A percentile compares a stretch with the other conserved stretches of the same genome.
These are phyloP conservation scores for Massospora cicadina DNA, from an alignment of 371 early-diverging fungal genomes.

Conservation along the genomic window DNA sequence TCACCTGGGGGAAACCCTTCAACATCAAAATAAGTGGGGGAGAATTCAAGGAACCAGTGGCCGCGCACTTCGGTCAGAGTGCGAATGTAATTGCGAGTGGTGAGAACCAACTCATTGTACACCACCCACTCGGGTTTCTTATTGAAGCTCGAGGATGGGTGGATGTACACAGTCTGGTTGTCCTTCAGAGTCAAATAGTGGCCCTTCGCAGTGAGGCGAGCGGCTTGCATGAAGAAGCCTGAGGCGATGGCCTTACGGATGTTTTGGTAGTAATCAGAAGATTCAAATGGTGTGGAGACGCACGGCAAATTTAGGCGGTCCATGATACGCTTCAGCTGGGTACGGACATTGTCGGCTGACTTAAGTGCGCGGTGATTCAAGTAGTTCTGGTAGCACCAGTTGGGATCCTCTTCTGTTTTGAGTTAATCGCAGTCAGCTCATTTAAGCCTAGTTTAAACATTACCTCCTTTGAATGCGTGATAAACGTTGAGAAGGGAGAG, in stretches of 20 bases:
- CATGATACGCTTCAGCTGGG: slow-evolving; percentile 75
- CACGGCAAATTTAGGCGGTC: slow-evolving; percentile 48
- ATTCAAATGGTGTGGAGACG: slow-evolving; percentile 51
- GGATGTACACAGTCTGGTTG: slow-evolving; percentile 87
- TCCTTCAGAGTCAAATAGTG: slow-evolving; percentile 91
- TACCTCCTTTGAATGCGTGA: slow-evolving; percentile 61
- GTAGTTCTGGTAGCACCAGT: slow-evolving; percentile 88
- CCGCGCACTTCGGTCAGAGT: slow-evolving; percentile 76
- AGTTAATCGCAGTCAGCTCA: slow-evolving; percentile 9
- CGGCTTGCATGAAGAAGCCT: slow-evolving; percentile 96
- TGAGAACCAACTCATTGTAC: slow-evolving; percentile 96
- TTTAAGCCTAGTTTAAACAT: background rate
- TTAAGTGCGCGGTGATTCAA: slow-evolving; percentile 73
- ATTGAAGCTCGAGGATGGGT: slow-evolving; percentile 74
- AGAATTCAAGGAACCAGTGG: slow-evolving; percentile 79
- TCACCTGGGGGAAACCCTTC: slow-evolving; percentile 2
- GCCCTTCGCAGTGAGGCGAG: slow-evolving; percentile 72
- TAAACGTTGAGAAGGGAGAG: slow-evolving; percentile 87
- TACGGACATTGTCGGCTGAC: slow-evolving; percentile 78
- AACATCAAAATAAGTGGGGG: slow-evolving; percentile 41
- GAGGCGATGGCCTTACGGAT: slow-evolving; percentile 72
- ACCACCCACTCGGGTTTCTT: slow-evolving; percentile 92
- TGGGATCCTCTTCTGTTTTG: slow-evolving; percentile 27
- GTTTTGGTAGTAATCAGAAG: slow-evolving; percentile 54
- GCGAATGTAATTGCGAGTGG: slow-evolving; percentile 86